A percentile compares a stretch with the other conserved stretches of the same genome.
phyloP scores from a whole-genome alignment of 495 filamentous ascomycete species.

The Achaetomiella virescens region DNA sequence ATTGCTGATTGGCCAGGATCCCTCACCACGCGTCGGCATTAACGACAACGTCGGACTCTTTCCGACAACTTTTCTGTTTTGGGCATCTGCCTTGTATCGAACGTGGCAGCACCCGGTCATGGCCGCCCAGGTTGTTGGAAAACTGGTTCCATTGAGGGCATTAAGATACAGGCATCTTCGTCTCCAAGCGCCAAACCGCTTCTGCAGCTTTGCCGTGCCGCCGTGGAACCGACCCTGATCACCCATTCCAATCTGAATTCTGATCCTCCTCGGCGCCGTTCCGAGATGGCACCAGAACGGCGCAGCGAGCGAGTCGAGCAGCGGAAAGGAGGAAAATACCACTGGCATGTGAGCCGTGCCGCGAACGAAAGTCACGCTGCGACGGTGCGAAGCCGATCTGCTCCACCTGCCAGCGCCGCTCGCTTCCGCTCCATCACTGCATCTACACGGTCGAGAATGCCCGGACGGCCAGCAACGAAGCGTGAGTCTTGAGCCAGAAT shows the following conservation, averaged over 20 bases:
- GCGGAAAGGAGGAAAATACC: slow-evolving; percentile 17
- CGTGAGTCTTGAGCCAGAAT: background rate
- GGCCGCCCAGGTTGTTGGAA: too few relatives aligned
- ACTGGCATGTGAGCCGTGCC: slow-evolving; percentile 37
- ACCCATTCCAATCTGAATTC: background rate
- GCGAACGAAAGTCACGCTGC: slow-evolving; percentile 39
- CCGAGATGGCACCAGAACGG: slow-evolving; percentile 6
- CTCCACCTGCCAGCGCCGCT: slow-evolving; percentile 35
- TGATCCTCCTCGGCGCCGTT: slow-evolving; percentile 9
- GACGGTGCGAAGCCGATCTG: slow-evolving; percentile 43
- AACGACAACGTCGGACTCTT: too few relatives aligned
- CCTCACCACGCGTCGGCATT: too few relatives aligned
- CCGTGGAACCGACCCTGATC: background rate
- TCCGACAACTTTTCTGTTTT: too few relatives aligned
- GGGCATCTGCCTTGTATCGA: too few relatives aligned
- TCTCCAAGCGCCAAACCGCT: too few relatives aligned
- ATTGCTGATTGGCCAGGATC: too few relatives aligned
- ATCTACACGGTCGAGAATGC: slow-evolving; percentile 35
- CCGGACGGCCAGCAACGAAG: slow-evolving; percentile 36
- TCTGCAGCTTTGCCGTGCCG: background rate
- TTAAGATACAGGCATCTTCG: too few relatives aligned
- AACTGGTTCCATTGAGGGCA: too few relatives aligned
- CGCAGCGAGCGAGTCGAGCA: slow-evolving; percentile 6
- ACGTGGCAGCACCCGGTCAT: too few relatives aligned
- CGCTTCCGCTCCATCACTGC: slow-evolving; percentile 32